Base-by-base conservation (phyloP, 2,329 filamentous ascomycete genomes). In the Colletotrichum aenigma region DNA sequence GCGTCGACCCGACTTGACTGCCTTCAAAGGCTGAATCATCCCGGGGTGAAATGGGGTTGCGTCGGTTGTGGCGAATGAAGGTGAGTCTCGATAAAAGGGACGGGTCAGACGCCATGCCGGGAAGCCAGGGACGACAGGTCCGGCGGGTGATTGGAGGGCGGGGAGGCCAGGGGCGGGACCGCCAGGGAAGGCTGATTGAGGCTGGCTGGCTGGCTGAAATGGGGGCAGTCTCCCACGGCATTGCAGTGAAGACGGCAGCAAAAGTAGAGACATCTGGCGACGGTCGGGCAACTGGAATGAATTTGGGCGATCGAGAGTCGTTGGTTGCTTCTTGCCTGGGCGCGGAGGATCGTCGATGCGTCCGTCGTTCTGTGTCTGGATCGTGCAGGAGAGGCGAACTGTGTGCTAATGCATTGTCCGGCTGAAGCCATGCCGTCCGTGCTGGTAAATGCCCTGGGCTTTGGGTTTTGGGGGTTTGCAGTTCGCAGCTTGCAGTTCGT, bases 311-410 rank as follows among this genome's bases (percentile, higher is more conserved):
- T 62, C 69, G 58, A 71, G 60, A 64, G 38, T 48, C 18, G 38
- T 48, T 69, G 58, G 18, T 58, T 70, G 38, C 66, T 73, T 64
- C 58, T 73, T 69, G 56, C 32, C 60, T 18, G 6, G 56, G 48
- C 43, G 71, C 16, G 21, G 30, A 36, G 24, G 70, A 75, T 69
- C 73, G 70, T 76, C 70, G 74, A 76, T 76, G 58, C n/a, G 69
- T 30, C 55, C 62, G 55, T 62, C 38, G 62, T 62, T 71, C 61
- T 66, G 32, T 52, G 55, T 67, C 62, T 71, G 60, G 69, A 67
- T 72, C 62, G 69, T 61, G 55, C 72, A 62, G 61, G 28, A 69
- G 30, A 66, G 60, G 66, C 52, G n/a, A 38, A 66, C 16, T 34
- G 13, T 28, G 43, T 62, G 62, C 61, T 72, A 48, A 73, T 16